These are phyloP conservation scores for Suillus cothurnatus DNA, from an alignment of 768 basidiomycete genomes.

Conservation along the genomic window DNA sequence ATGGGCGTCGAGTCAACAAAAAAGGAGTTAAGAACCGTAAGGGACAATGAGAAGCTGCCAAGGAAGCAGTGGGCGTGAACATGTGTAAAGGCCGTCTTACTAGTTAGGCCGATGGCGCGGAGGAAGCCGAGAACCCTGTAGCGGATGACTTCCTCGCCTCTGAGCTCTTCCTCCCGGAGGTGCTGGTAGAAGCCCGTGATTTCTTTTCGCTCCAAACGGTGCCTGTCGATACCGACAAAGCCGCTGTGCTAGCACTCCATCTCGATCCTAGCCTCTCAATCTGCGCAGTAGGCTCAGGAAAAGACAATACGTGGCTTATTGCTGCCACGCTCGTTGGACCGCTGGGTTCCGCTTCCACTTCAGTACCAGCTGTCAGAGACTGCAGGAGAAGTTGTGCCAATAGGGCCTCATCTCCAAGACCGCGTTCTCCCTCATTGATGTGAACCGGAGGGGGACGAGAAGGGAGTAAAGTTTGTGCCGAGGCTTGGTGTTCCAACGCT, in stretches of 20 bases:
- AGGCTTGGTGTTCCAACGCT: conserved; percentile 28
- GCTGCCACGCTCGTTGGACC: not conserved
- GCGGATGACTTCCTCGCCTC: conserved; percentile 1
- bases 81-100: not conserved
- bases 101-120: not conserved
- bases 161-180: not conserved
- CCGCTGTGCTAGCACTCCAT: conserved; percentile 35
- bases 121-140: not conserved
- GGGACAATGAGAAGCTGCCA: not conserved
- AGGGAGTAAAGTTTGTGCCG: conserved; percentile 28
- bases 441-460: conserved; percentile 18
- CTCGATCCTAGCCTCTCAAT: conserved; percentile 23
- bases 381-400: conserved; percentile 34
- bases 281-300: conserved; percentile 21
- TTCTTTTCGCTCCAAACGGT: not conserved
- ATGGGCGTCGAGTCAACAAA: not conserved
- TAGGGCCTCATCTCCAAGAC: conserved; percentile 30
- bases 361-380: conserved; percentile 21
- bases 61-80: not conserved
- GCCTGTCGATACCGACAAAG: conserved; percentile 21
- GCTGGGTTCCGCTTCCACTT: conserved; percentile 7
- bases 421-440: conserved; percentile 10
- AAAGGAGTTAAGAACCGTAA: conserved; percentile 3
- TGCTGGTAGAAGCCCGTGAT: not conserved
- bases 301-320: conserved; percentile 13